Evolutionary conservation across 2,329 filamentous ascomycete species (phyloP), one percentile per base, ranked within the genome.

Genomic region (Ascochyta clinopodiicola): DNA sequence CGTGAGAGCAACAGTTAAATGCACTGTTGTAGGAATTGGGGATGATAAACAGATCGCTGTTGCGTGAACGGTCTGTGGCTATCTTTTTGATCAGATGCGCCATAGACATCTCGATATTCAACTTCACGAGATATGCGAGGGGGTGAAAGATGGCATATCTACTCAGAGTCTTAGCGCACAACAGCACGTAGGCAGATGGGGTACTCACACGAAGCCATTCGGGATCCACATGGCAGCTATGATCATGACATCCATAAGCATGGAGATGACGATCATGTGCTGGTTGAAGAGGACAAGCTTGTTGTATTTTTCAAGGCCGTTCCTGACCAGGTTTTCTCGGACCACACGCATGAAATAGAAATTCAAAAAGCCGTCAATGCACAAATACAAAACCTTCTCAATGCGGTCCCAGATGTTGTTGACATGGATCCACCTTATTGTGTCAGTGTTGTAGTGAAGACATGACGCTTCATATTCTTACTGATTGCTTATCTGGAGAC

Each of bases 71-170:
- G n/a, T 58, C 57, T 3, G 60, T 43, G 3, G 62, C 66, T 31
- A 69, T 62, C 24, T 56, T 60, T 13, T 61, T 74, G 50, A 81
- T 79, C 13, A 82, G 72, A 37, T 79, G 66, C 78, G 65, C 65
- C 63, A 68, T 65, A 0, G 62, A 66, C 59, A 68, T 52, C 25
- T 68, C 65, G 12, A 68, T 81, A 55, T 80, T 73, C 3, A 82
- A 72, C 56, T 82, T 82, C 50, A 78, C 64, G 24, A 80, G 68
- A 60, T 79, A 81, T 1, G 75, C 79, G 1, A 82, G 64, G 0
- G 80, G 80, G 44, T 80, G 77, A 55, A 80, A 78, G 51, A 81
- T 78, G 9, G 80, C 70, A 59, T 80, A 82, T 22, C 68, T 73
- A 45, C 8, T 7, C 8, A 13, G 21, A 3, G 45, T n/a, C 15